Evolutionary conservation across 164 flowering plant species (phyloP), one percentile per base, ranked within the genome.

Genomic region (Chimonanthus salicifolius): DNA sequence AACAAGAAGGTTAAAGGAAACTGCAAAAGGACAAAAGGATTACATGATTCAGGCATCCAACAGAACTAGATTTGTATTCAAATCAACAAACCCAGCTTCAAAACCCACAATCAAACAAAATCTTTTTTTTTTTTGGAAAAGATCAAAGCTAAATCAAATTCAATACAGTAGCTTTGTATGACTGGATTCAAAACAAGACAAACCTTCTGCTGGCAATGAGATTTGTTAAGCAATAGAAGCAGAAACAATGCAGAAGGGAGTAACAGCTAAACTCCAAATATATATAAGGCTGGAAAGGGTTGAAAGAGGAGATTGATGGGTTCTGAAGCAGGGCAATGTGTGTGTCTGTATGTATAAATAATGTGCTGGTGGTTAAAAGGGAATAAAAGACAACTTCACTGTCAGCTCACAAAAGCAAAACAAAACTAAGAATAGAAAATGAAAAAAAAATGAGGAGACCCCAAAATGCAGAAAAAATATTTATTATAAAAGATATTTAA

Each of bases 261-360:
- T 47, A 11, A 44, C 68, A 68, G 74, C 72, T 72, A 66, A 78
- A 74, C 49, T 74, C 75, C 77, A 69, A 78, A 80, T 83, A 78
- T 82, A 82, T 83, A 82, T 78, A 81, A 49, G 82, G 74, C 67
- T 18, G 58, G 72, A 80, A 78, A 74, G 76, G 70, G 49, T 64
- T 71, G 67, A 44, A 71, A 75, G 72, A 58, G 75, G 58, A 74
- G 60, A 64, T 78, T 76, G 66, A 76, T 71, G 64, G 78, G 74
- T 80, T 81, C 33, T 80, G 86, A 77, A 72, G 75, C 78, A 82
- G 74, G 77, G 72, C 54, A 60, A 71, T 50, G 69, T 43, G 33
- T 54, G 48, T 16, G 13, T n/a, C 43, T n/a, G 51, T 50, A 44
- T 7, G 43, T 33, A 15, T 65, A 43, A 33, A 33, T 54, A 16